phyloP scores from a whole-genome alignment of 371 early-diverging fungal genomes.

The Mucor irregularis region DNA sequence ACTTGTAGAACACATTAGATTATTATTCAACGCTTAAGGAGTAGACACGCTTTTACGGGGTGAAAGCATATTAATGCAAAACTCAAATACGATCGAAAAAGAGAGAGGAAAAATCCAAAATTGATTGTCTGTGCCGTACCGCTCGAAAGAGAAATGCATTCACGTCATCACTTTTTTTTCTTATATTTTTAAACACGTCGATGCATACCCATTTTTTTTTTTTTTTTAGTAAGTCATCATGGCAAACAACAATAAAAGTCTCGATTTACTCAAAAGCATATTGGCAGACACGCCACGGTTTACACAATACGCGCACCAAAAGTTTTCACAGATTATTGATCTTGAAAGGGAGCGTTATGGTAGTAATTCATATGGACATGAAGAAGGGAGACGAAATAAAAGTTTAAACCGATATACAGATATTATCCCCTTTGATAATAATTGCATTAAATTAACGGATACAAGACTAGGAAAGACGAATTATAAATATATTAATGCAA shows the following conservation, averaged over 20 bases:
- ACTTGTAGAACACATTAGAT: too few relatives aligned
- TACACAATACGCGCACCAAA: slow-evolving; percentile 4
- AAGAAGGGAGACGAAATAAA: slow-evolving; percentile 9
- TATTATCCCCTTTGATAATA: slow-evolving; percentile 62
- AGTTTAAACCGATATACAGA: slow-evolving; percentile 47
- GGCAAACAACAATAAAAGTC: neutral
- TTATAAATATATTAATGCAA: slow-evolving; percentile 85
- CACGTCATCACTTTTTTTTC: neutral
- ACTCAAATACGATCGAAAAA: too few relatives aligned
- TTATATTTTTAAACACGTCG: neutral
- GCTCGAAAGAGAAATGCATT: too few relatives aligned
- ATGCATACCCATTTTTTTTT: neutral
- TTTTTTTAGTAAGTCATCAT: neutral
- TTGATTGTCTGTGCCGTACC: too few relatives aligned
- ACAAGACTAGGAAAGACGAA: slow-evolving; percentile 4
- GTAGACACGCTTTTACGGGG: too few relatives aligned
- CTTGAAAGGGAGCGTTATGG: neutral
- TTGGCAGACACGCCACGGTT: neutral
- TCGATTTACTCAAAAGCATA: neutral
- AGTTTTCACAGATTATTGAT: slow-evolving; percentile 4
- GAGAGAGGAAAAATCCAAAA: too few relatives aligned
- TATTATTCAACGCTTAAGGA: too few relatives aligned
- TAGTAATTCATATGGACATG: neutral
- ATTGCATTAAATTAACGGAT: slow-evolving; percentile 44
- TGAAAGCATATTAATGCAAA: too few relatives aligned